Evolutionary conservation across 192 early-diverging fungal genomes (phyloP), one percentile per base, ranked within the genome.

Genomic region (Phlyctochytrium arcticum): DNA sequence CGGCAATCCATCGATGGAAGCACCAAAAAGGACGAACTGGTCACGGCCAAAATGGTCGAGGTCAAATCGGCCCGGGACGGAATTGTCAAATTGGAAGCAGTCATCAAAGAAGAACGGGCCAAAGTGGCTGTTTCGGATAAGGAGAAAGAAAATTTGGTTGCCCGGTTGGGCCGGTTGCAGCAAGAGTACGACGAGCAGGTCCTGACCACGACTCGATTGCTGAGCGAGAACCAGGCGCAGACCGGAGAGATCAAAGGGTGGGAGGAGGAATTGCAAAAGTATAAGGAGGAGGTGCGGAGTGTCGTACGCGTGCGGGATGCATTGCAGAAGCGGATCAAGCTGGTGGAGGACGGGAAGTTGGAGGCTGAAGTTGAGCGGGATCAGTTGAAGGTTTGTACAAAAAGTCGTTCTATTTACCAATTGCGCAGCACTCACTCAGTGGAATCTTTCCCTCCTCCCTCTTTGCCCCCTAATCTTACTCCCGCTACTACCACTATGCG

Each of bases 341-440:
- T 30, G 23, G 10, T 81, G 21, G 82, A 84, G 29, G 82, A 84
- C 34, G 64, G 56, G 3, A 81, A 78, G 47, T 60, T 71, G 56
- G 75, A 79, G 62, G 73, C 75, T 8, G 82, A 84, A 54, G 62
- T 84, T 0, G 82, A 84, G 36, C 46, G 79, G 12, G 78, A 81
- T 39, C 44, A 69, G 54, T 59, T 84, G 12, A 76, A 72, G 60
- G 80, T 75, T 50, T 3, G 31, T 29, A 31, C 49, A 10, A 23
- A 21, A 2, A 3, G 26, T 10, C 21, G 50, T 15, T 53, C 55
- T 2, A 1, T 36, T 57, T 1, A 17, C 34, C 12, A 3, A 44
- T n/a, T 2, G 21, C 21, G 21, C 21, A 2, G 21, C 12, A 44
- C 12, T 0, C 39, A 10, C 10, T 12, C n/a, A n/a, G 10, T 42